These are phyloP conservation scores for Pseudocercospora vitis DNA, from an alignment of 2,329 filamentous ascomycete genomes.

Conservation along the genomic window DNA sequence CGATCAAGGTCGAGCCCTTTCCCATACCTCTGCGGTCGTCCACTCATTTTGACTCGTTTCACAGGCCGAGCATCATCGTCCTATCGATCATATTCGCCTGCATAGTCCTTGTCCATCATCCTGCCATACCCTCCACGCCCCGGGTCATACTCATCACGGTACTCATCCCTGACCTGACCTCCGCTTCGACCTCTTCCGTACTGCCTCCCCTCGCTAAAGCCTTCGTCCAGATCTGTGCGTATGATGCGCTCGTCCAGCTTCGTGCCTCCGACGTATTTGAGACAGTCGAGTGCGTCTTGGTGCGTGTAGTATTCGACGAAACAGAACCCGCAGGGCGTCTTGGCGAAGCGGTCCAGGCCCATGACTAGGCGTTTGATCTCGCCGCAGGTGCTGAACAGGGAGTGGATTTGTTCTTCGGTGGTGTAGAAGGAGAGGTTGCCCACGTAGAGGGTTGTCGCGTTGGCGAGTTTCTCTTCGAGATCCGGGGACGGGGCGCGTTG, in stretches of 20 bases:
- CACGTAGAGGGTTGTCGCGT: slow-evolving; percentile 94
- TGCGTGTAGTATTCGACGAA: slow-evolving; percentile 99
- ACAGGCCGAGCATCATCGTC: not conserved
- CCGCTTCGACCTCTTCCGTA: slow-evolving; percentile 93
- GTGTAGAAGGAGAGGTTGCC: slow-evolving; percentile 83
- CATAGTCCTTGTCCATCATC: slow-evolving; percentile 59
- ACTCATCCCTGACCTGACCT: slow-evolving; percentile 96
- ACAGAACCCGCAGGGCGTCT: slow-evolving; percentile 98
- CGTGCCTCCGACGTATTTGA: slow-evolving; percentile 98
- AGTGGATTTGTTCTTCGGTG: slow-evolving; percentile 97
- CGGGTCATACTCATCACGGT: slow-evolving; percentile 94
- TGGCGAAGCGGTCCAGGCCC: slow-evolving; percentile 94
- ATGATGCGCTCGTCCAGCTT: slow-evolving; percentile 98
- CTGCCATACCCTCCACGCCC: slow-evolving; percentile 87
- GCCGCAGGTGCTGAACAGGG: slow-evolving; percentile 65
- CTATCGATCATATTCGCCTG: slow-evolving; percentile 26
- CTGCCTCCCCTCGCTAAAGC: slow-evolving; percentile 92
- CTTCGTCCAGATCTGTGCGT: slow-evolving; percentile 89
- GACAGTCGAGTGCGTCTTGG: slow-evolving; percentile 92
- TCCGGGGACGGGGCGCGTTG: slow-evolving; percentile 54
- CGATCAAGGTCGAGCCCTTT: not conserved
- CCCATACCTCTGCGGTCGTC: not conserved
- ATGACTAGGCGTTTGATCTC: slow-evolving; percentile 98
- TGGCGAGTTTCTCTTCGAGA: slow-evolving; percentile 73
- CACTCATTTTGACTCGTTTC: not conserved